phyloP scores from a whole-genome alignment of 352 stramenopile genomes.

The Globisporangium rhizosaccharum region DNA sequence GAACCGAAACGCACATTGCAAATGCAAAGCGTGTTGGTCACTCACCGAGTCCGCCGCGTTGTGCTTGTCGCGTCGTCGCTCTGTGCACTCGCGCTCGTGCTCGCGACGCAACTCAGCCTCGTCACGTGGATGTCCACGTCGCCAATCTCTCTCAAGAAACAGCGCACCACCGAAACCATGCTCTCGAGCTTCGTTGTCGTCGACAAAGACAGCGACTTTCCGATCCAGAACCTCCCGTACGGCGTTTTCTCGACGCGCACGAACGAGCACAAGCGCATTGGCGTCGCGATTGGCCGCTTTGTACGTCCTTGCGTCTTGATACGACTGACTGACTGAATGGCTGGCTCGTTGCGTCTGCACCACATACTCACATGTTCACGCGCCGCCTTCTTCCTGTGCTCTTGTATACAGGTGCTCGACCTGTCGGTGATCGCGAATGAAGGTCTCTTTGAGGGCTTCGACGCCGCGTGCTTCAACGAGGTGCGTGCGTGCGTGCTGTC shows the following conservation, averaged over 20 bases:
- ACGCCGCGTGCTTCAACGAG: conserved; percentile 69
- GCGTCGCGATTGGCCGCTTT: conserved; percentile 79
- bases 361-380: not conserved
- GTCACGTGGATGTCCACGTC: conserved; percentile 7
- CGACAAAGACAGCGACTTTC: conserved; percentile 80
- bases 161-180: conserved; percentile 13
- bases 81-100: not conserved
- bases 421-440: conserved; percentile 85
- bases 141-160: conserved; percentile 3
- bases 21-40: too few species aligned
- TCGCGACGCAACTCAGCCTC: conserved; percentile 6
- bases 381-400: not conserved
- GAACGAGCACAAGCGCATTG: conserved; percentile 63
- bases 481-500: conserved; percentile 9
- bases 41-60: not conserved
- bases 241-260: conserved; percentile 88
- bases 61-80: not conserved
- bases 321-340: not conserved
- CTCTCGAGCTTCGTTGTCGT: conserved; percentile 58
- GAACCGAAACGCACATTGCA: too few species aligned
- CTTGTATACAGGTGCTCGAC: conserved; percentile 87
- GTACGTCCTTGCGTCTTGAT: conserved; percentile 24
- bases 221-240: conserved; percentile 95
- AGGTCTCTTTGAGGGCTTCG: conserved; percentile 86
- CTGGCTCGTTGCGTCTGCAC: not conserved